These are phyloP conservation scores for Rhizopogon rudus DNA, from an alignment of 768 basidiomycete genomes.

Conservation along the genomic window DNA sequence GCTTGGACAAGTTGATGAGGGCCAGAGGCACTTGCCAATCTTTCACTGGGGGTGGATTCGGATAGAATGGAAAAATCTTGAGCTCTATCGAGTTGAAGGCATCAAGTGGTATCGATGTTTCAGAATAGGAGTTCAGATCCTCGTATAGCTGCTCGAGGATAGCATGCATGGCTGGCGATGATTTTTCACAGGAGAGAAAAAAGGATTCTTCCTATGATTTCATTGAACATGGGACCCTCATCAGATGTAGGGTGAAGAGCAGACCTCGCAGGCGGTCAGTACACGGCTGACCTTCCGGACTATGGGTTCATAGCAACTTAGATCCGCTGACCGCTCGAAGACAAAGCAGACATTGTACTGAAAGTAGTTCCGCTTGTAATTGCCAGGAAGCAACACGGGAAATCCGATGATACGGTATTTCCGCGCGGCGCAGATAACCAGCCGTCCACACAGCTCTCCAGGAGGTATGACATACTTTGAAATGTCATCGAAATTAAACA, in stretches of 20 bases:
- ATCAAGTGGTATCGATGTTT: conserved; percentile 90
- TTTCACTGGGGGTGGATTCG: conserved; percentile 83
- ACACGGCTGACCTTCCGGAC: conserved; percentile 94
- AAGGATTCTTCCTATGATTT: conserved; percentile 72
- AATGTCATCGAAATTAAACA: conserved; percentile 90
- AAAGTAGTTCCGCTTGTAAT: conserved; percentile 84
- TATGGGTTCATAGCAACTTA: conserved; percentile 94
- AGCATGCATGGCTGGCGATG: conserved; percentile 63
- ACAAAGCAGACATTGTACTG: conserved; percentile 96
- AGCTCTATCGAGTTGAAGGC: conserved; percentile 92
- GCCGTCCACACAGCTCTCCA: conserved; percentile 76
- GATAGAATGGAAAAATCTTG: conserved; percentile 95
- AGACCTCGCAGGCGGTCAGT: conserved; percentile 82
- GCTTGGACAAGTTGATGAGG: conserved; percentile 74
- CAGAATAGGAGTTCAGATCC: conserved; percentile 95
- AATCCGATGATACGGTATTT: conserved; percentile 89
- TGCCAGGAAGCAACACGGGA: conserved; percentile 73
- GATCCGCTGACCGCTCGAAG: conserved; percentile 84
- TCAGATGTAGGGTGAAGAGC: conserved; percentile 17
- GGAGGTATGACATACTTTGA: conserved; percentile 94
- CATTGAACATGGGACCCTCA: conserved; percentile 1
- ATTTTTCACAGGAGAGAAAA: conserved; percentile 74
- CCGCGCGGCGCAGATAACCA: conserved; percentile 81
- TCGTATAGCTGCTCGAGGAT: conserved; percentile 96
- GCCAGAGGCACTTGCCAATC: conserved; percentile 97